phyloP scores from a whole-genome alignment of 345 rosid species.

The Salix brachista region DNA sequence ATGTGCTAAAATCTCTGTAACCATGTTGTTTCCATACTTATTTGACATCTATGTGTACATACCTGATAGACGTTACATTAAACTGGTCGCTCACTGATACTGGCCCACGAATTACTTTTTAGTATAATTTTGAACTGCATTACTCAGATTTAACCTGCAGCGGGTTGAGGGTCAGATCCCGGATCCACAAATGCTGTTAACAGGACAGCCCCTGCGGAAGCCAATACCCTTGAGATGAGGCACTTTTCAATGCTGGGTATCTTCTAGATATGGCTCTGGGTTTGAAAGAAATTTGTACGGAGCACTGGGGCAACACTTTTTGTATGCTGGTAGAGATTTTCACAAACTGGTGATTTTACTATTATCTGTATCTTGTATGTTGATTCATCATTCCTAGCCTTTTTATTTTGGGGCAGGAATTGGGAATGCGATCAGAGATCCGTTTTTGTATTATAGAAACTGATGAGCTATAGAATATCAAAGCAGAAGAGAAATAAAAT shows the following conservation, averaged over 20 bases:
- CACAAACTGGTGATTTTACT: not conserved
- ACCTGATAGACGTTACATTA: conserved; percentile 34
- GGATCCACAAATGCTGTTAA: not conserved
- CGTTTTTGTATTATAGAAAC: not conserved
- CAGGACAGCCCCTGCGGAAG: not conserved
- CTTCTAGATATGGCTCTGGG: not conserved
- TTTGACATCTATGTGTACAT: conserved; percentile 27
- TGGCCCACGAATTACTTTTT: conserved; percentile 26
- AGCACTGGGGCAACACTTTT: not conserved
- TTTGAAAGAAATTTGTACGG: not conserved
- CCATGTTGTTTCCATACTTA: conserved; percentile 14
- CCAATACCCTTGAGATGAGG: not conserved
- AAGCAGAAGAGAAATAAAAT: not conserved
- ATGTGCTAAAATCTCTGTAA: conserved; percentile 17
- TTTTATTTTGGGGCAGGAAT: not conserved
- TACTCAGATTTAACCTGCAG: conserved; percentile 18
- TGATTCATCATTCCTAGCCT: no score
- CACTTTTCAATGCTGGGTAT: not conserved
- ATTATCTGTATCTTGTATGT: not conserved
- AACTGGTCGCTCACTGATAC: conserved; percentile 25
- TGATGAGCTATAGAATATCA: not conserved
- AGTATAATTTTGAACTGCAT: conserved; percentile 15
- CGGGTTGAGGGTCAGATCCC: not conserved
- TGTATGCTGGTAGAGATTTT: not conserved
- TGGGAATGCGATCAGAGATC: not conserved